phyloP scores from a whole-genome alignment of 495 filamentous ascomycete genomes.

The Delitschia confertaspora region DNA sequence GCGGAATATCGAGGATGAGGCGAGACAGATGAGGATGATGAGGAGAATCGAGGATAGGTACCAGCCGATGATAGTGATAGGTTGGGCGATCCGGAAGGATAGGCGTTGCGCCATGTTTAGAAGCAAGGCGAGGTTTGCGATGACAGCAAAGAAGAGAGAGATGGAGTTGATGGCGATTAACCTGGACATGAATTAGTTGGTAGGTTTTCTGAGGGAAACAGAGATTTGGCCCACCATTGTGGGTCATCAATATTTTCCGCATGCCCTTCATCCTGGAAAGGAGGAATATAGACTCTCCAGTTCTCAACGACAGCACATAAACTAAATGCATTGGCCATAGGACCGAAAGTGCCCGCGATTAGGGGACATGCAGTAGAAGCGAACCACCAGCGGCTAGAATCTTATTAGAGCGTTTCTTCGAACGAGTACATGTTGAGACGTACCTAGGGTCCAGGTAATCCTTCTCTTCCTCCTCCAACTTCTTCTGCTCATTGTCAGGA shows the following conservation, averaged over 20 bases:
- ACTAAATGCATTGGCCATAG: slow-evolving; percentile 73
- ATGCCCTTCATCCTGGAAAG: slow-evolving; percentile 40
- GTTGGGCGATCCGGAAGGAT: slow-evolving; percentile 49
- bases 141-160: slow-evolving; percentile 59
- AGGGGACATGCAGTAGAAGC: slow-evolving; percentile 74
- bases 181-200: slow-evolving; percentile 35
- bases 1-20: slow-evolving; percentile 42
- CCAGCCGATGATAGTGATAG: slow-evolving; percentile 58
- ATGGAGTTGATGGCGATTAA: slow-evolving; percentile 63
- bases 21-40: slow-evolving; percentile 49
- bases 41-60: slow-evolving; percentile 61
- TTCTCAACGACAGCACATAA: slow-evolving; percentile 65
- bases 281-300: slow-evolving; percentile 59
- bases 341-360: slow-evolving; percentile 74
- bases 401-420: slow-evolving; percentile 6
- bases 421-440: slow-evolving; percentile 4
- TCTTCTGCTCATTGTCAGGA: slow-evolving; percentile 25
- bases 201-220: background rate
- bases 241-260: slow-evolving; percentile 57
- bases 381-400: slow-evolving; percentile 69
- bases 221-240: slow-evolving; percentile 44
- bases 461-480: slow-evolving; percentile 33
- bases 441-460: slow-evolving; percentile 50
- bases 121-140: slow-evolving; percentile 63
- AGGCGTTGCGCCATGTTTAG: slow-evolving; percentile 62